Base-by-base conservation (phyloP, 805 yeast genomes). In the Geotrichum ghanense region DNA sequence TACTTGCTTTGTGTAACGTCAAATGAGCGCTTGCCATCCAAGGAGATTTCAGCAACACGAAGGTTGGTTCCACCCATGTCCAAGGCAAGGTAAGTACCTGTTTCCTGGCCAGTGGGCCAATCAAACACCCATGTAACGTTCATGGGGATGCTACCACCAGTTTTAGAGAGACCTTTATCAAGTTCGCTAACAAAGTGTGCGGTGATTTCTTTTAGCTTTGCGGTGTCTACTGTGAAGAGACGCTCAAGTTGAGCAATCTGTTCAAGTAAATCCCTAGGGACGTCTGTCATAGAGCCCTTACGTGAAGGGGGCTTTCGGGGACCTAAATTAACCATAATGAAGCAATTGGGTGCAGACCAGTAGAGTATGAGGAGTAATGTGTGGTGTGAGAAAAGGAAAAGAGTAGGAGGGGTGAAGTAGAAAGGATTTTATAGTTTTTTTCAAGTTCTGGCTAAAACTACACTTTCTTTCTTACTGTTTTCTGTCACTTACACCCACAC, bases 21-120 rank as follows among this genome's bases (percentile, higher is more conserved):
- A 60, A 90, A 90, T 59, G 83, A 78, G 50, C 84, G 75, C 64
- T 82, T 74, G 52, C 98, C 98, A 46, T 79, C 78, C 57, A 90
- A 74, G 52, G 78, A 79, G 59, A 90, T 90, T 62, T 83, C 75
- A 49, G 90, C 95, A 43, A 88, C 95, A 65, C 98, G 79, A 66
- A 90, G 74, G 70, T 90, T 90, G 52, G 98, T 90, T 52, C 98
- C 98, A 64, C 98, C 98, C 69, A 90, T 75, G 65, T 90, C 98
- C 50, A 92, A 83, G 45, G 97, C 97, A 62, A 90, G 69, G 67
- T 75, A 90, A 55, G 86, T 81, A 54, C 98, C 98, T 39, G 74
- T 75, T 66, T 90, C 98, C 55, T 78, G 69, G 54, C 98, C 98
- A 44, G 90, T 81, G 54, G 97, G 97, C 71, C 72, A 83, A 60